Conservation (phyloP, 2,329 filamentous ascomycete species). For the Ophiostoma ulmi region DNA sequence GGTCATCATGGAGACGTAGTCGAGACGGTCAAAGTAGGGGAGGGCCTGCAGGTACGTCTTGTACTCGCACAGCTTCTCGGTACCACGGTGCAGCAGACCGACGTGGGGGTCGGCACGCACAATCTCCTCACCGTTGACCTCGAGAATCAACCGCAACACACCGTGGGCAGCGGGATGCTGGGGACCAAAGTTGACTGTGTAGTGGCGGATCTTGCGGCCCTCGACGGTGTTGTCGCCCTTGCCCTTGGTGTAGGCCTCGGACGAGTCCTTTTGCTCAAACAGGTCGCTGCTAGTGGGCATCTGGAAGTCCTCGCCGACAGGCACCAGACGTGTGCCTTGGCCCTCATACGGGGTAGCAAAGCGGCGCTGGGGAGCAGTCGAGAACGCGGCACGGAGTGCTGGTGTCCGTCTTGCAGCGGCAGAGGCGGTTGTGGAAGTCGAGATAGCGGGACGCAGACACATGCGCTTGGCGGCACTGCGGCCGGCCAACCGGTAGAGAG, state of each 20-base stretch:
- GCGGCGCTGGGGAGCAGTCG: constrained; percentile 57
- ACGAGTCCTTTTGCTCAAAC: constrained; percentile 21
- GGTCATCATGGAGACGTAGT: constrained; percentile 99
- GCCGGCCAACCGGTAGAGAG: constrained; percentile 67
- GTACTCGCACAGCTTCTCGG: constrained; percentile 99
- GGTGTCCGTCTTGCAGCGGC: constrained; percentile 22
- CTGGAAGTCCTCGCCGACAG: constrained; percentile 60
- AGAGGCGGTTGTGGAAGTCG: constrained; percentile 7
- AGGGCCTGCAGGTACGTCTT: constrained; percentile 98
- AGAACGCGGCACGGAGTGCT: constrained; percentile 54
- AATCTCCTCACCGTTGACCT: constrained; percentile 97
- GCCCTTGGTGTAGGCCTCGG: constrained; percentile 35
- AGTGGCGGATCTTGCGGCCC: constrained; percentile 88
- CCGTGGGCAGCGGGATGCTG: constrained; percentile 98
- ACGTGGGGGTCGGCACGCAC: constrained; percentile 95
- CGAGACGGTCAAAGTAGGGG: constrained; percentile 96
- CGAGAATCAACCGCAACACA: constrained; percentile 93
- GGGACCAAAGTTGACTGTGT: constrained; percentile 98
- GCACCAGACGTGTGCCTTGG: constrained; percentile 58
- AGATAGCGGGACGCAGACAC: constrained; percentile 45
- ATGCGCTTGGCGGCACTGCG: constrained; percentile 61
- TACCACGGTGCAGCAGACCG: constrained; percentile 90
- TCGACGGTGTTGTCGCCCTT: constrained; percentile 46
- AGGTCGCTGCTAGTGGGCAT: constrained; percentile 43
- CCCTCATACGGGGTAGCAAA: constrained; percentile 47